Base-by-base conservation (phyloP, 331 rosid species). In the Quercus lobata region DNA sequence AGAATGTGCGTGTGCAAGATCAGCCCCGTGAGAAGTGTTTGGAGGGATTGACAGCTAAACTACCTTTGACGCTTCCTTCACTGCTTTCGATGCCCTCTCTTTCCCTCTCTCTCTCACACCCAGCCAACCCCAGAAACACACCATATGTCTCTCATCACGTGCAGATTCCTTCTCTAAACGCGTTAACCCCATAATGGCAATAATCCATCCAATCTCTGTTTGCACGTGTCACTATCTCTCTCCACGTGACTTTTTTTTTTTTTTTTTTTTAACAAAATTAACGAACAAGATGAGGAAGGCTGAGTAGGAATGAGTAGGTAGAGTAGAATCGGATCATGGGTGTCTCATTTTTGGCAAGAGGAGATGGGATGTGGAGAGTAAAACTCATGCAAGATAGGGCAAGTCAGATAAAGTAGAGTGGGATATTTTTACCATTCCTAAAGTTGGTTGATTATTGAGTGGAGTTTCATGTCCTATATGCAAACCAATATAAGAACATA, bases 31-130 rank as follows among this genome's bases (percentile, higher is more conserved):
- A 86, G 83, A 80, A 53, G 80, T 68, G 65, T 75, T 91, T 85
- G 91, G 87, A 80, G 83, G 92, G 87, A 87, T 89, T 89, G 93
- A 91, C 96, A 91, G 94, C 91, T 92, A 90, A 90, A 92, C 84
- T 79, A 84, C 82, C 80, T 88, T 88, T 82, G 89, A 86, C 88
- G 82, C 87, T 82, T 86, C 80, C 80, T 81, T 88, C 85, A 79
- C 93, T 71, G 76, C 86, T 85, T 75, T 86, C 91, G 87, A 88
- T 82, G 89, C 72, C 49, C 15, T 49, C 21, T 27, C 69, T 41
- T 9, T 41, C 12, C 12, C 76, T 69, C 80, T 34, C 44, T 3
- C 24, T 49, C 41, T 27, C 69, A 11, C 49, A 15, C 49, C 49
- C 49, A 2, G 49, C 49, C 49, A 41, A 73, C 70, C 17, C 71